Evolutionary conservation across 2,329 filamentous ascomycete genomes (phyloP).

Genomic region (Claviceps lovelessii): DNA sequence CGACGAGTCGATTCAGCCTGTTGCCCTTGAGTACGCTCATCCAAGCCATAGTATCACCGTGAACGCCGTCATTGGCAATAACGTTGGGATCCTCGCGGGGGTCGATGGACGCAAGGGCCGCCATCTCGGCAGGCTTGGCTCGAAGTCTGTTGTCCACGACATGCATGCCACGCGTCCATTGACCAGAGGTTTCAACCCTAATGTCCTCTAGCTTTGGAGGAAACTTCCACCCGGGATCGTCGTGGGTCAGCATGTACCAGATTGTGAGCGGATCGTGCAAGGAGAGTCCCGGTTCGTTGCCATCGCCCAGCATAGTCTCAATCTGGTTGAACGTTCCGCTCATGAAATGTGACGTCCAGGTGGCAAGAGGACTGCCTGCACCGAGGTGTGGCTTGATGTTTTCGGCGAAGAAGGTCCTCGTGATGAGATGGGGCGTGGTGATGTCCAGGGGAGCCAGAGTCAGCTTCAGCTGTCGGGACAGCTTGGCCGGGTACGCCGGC

Average conservation of each 20-base stretch:
- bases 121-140: constrained; percentile 34
- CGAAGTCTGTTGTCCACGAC: constrained; percentile 60
- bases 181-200: constrained; percentile 73
- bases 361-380: constrained; percentile 55
- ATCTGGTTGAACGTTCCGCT: constrained; percentile 57
- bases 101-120: constrained; percentile 25
- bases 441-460: constrained; percentile 66
- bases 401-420: constrained; percentile 42
- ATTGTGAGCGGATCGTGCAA: constrained; percentile 68
- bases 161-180: constrained; percentile 92
- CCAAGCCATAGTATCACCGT: constrained; percentile 66
- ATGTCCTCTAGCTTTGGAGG: constrained; percentile 60
- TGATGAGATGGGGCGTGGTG: constrained; percentile 55
- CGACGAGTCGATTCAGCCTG: constrained; percentile 59
- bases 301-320: constrained; percentile 44
- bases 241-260: constrained; percentile 59
- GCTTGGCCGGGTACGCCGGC: constrained; percentile 45
- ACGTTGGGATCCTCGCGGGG: constrained; percentile 26
- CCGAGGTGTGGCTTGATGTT: constrained; percentile 40
- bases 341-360: constrained; percentile 61
- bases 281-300: constrained; percentile 43
- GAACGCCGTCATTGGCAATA: constrained; percentile 33
- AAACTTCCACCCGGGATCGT: constrained; percentile 42
- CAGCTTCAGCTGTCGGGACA: constrained; percentile 50
- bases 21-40: constrained; percentile 62